Base-by-base conservation (phyloP, 805 yeast genomes). In the Wickerhamiella slavikovae region DNA sequence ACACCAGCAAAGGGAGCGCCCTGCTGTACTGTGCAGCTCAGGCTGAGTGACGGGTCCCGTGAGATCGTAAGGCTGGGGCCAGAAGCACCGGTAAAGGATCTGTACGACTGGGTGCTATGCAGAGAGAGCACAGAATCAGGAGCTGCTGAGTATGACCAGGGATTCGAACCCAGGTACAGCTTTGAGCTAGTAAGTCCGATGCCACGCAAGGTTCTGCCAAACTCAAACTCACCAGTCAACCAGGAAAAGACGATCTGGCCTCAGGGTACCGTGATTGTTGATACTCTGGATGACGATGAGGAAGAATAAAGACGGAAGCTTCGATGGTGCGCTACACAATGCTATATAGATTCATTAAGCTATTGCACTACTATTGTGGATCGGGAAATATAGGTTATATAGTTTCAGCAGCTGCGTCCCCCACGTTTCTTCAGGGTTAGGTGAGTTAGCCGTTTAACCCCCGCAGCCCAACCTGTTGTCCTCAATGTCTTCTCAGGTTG, bases 21-120 rank as follows among this genome's bases (percentile, higher is more conserved):
- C n/a, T 24, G 27, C 15, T 15, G 89, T 7, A 63, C 74, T 23
- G 56, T 85, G 3, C 83, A 89, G 1, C 62, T 85, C 7, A 62
- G 85, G 38, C 45, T 78, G 24, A 62, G 63, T 1, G 52, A 58
- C 34, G 91, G 92, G 2, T 57, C 57, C 28, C 62, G 94, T 34
- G 45, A 67, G 1, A 54, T 62, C 5, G 48, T 66, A 39, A 45
- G 62, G 44, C 57, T 79, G 35, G 45, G 54, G 25, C 59, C 63
- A 10, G 45, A 53, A 17, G 53, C 57, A 10, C 42, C 60, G 1
- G 49, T 79, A 1, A 70, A 66, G 32, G 82, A 76, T 30, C 52
- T 85, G 10, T 74, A 71, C 44, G 75, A 82, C 7, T 71, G 58
- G 43, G 75, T 71, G 12, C 91, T 77, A 38, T 54, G 73, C 36